These are phyloP conservation scores for Anthracocystis setariae DNA, from an alignment of 1,284 basidiomycete species.

Conservation along the genomic window DNA sequence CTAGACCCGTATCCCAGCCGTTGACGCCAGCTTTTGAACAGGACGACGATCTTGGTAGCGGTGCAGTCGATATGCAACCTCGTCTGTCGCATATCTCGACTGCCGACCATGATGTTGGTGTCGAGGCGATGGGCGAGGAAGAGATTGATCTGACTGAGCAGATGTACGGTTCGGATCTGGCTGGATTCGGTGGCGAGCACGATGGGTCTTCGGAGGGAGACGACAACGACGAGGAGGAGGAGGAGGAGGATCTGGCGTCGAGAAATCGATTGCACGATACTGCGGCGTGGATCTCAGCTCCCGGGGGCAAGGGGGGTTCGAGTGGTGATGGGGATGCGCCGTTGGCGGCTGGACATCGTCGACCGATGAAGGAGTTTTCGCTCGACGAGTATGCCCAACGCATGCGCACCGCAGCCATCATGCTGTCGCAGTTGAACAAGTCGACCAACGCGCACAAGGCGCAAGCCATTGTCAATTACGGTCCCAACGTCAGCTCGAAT, in stretches of 20 bases:
- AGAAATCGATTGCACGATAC: conserved; percentile 61
- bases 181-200: conserved; percentile 58
- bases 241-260: conserved; percentile 55
- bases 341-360: conserved; percentile 24
- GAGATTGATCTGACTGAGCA: conserved; percentile 66
- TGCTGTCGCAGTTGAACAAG: conserved; percentile 92
- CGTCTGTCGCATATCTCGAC: background rate
- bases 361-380: conserved; percentile 56
- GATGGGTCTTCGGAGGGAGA: conserved; percentile 18
- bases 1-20: conserved; percentile 25
- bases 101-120: conserved; percentile 4
- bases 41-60: background rate
- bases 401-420: conserved; percentile 97
- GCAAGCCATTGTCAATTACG: conserved; percentile 57
- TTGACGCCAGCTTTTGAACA: conserved; percentile 26
- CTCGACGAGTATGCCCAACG: conserved; percentile 96
- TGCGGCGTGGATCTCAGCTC: conserved; percentile 54
- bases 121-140: too few species aligned
- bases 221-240: conserved; percentile 50
- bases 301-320: background rate
- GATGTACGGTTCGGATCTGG: conserved; percentile 62
- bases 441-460: conserved; percentile 50
- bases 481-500: conserved; percentile 45
- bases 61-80: background rate
- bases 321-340: conserved; percentile 5